Base-by-base conservation (phyloP, 2,329 filamentous ascomycete genomes). In the Nothomitra cinnamomea region DNA sequence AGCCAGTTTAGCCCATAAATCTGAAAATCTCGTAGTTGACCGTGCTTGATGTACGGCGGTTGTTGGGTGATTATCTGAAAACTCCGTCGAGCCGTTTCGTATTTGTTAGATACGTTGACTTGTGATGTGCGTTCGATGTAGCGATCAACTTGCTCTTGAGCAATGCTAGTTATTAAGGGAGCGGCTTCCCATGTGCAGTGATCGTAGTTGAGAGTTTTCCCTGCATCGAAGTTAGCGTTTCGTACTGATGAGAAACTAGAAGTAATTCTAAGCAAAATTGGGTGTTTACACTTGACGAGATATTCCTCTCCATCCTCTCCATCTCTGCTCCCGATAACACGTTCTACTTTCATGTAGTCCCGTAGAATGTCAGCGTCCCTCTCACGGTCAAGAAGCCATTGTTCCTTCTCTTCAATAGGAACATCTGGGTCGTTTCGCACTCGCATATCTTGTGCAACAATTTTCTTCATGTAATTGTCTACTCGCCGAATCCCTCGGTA, bases 321-420 rank as follows among this genome's bases (percentile, higher is more conserved):
- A 55, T 87, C 80, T 57, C 85, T 82, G 55, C 83, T 78, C 53
- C 86, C 85, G 61, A 98, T 95, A 55, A 98, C 83, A 61, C 92
- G 81, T 67, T 98, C 92, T 32, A 95, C 88, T 60, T 92, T 83
- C 57, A 86, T 92, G 67, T 87, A 94, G 63, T 96, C 89, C 58
- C 85, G 83, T 52, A 94, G 77, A 1, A 87, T 85, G 65, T 96
- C 89, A 55, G 88, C 80, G 58, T 92, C 85, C 55, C 88, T 81
- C 69, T 98, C 92, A 51, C 88, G 84, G 63, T 96, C 88, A n/a
- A 98, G 79, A 65, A 88, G 86, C 75, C 89, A 95, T 66, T 94
- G 89, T 68, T 96, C 87, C 57, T 85, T 84, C 60, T 90, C 86
- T 69, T 96, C 87, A 0, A 84, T 83, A 12, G 84, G 79, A 41